Evolutionary conservation across 2,329 filamentous ascomycete genomes (phyloP).

Genomic region (Monilinia polystroma): DNA sequence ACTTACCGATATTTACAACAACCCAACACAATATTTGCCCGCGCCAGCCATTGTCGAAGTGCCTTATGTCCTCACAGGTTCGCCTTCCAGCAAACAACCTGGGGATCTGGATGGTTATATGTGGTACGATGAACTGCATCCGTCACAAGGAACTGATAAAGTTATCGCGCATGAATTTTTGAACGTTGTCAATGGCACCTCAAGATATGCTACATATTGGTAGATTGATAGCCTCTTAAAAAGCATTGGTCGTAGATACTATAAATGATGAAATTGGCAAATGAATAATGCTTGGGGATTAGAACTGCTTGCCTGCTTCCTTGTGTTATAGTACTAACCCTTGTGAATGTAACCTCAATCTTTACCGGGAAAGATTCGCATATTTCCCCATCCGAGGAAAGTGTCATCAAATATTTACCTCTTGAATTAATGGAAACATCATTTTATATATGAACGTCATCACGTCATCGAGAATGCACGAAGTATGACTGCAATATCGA

Average conservation of each 20-base stretch:
- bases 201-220: constrained; percentile 41
- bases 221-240: constrained; percentile 34
- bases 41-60: constrained; percentile 62
- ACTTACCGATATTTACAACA: constrained; percentile 62
- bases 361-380: constrained; percentile 2
- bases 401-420: not conserved
- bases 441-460: not conserved
- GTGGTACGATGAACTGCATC: constrained; percentile 76
- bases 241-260: not conserved
- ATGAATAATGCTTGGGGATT: not conserved
- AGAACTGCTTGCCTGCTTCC: not conserved
- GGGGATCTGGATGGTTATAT: constrained; percentile 58
- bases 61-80: constrained; percentile 48
- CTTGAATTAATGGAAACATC: not conserved
- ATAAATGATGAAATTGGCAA: not conserved
- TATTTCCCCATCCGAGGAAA: constrained; percentile 12
- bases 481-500: not conserved
- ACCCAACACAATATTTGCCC: constrained; percentile 61
- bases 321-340: not conserved
- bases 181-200: constrained; percentile 50
- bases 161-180: constrained; percentile 57
- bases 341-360: constrained; percentile 3
- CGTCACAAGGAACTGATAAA: constrained; percentile 61
- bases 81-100: constrained; percentile 42
- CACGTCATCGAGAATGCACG: not conserved